These are phyloP conservation scores for Colletotrichum lini DNA, from an alignment of 2,329 filamentous ascomycete species.

Conservation along the genomic window DNA sequence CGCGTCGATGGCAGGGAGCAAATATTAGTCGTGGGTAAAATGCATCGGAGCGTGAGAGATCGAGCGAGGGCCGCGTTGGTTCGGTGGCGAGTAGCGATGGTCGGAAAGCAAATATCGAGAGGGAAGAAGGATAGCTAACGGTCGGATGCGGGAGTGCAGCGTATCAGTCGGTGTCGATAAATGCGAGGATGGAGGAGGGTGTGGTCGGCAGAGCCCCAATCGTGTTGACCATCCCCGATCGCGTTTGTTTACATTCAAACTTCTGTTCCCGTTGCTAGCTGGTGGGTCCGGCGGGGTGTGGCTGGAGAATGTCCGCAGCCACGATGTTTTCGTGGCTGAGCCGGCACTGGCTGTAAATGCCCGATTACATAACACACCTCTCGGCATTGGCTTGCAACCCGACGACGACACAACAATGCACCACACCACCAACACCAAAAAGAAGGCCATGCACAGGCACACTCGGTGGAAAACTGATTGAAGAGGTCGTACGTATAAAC, in stretches of 20 bases:
- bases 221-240: conserved; percentile 31
- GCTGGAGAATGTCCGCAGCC: neutral
- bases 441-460: no score
- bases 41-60: conserved; percentile 29
- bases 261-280: conserved; percentile 39
- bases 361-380: no score
- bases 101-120: conserved; percentile 20
- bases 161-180: conserved; percentile 17
- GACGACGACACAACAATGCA: no score
- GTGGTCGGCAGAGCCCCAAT: conserved; percentile 24
- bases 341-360: no score
- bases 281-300: conserved; percentile 42
- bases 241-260: conserved; percentile 45
- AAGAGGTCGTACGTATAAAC: no score
- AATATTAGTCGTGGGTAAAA: conserved; percentile 35
- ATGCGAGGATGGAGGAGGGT: conserved; percentile 18
- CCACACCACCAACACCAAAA: no score
- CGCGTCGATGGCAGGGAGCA: conserved; percentile 40
- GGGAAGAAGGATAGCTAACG: conserved; percentile 5
- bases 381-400: no score
- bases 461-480: no score
- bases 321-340: neutral
- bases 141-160: conserved; percentile 13
- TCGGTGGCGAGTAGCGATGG: conserved; percentile 20
- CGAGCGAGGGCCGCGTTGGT: conserved; percentile 5